Base-by-base conservation (phyloP, 2,329 filamentous ascomycete genomes). In the Colletotrichum brevisporum region DNA sequence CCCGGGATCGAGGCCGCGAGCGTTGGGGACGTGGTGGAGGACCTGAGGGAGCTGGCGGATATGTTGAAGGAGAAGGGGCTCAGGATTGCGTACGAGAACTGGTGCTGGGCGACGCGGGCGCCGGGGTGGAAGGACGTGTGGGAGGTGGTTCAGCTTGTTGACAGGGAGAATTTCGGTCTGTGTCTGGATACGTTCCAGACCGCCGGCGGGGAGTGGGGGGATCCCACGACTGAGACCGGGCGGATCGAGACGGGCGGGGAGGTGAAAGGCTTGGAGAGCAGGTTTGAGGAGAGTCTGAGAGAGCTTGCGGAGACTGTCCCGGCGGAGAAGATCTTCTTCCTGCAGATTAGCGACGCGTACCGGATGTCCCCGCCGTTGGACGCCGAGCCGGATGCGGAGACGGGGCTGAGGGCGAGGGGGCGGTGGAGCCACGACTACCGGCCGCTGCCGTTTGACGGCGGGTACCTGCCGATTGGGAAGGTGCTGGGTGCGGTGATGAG, bases 101-200 rank as follows among this genome's bases (percentile, higher is more conserved):
- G 92, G 91, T 94, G 92, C 79, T 95, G 92, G 92, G 90, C 90
- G 0, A 93, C 91, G 0, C 87, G 89, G 56, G 90, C 91, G 0
- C 87, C 90, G 0, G 84, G 81, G 1, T 95, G 92, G 92, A 87
- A 86, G 71, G 85, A 90, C 56, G 90, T 90, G 0, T 94, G 91
- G 91, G 81, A 87, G 2, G 90, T 94, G 13, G 90, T 93, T 4
- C 75, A 86, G 71, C 83, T 83, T 52, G 90, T 90, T 2, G 81
- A 92, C 72, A 80, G 89, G 3, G 82, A 84, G 0, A 94, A 95
- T 70, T 83, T 94, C 12, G 92, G 92, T 0, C 81, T 95, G 0
- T 95, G 92, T 72, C 85, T 95, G 1, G 92, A 95, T 73, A 94
- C 92, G 0, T 95, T 95, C 80, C 92, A 95, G 76, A 91, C 88